A percentile compares a stretch with the other conserved stretches of the same genome.
Evolutionary conservation across 1,284 basidiomycete genomes (phyloP).

Genomic region (Melampsora occidentalis): DNA sequence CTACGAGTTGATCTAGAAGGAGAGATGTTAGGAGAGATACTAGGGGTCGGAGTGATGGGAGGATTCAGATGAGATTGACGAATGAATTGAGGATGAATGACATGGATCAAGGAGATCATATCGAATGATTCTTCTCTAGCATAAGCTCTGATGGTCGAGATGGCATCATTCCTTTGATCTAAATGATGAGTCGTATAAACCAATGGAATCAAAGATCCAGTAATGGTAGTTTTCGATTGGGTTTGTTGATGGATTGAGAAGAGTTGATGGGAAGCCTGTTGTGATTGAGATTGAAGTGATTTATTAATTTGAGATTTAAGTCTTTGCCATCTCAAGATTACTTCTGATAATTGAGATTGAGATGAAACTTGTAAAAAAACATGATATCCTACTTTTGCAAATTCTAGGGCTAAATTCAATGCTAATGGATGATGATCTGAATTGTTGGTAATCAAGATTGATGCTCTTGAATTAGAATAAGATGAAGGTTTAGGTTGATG

Average conservation of each 20-base stretch:
- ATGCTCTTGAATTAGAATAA: not conserved
- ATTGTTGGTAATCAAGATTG: constrained; percentile 18
- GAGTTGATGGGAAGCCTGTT: not conserved
- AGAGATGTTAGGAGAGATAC: not conserved
- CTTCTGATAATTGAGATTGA: constrained; percentile 11
- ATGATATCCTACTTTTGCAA: constrained; percentile 11
- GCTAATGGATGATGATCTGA: constrained; percentile 15
- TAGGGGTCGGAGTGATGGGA: not conserved
- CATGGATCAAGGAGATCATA: constrained; percentile 8
- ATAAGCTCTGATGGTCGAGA: constrained; percentile 1
- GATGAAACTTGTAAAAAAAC: constrained; percentile 24
- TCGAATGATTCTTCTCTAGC: constrained; percentile 1
- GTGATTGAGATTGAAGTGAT: not conserved
- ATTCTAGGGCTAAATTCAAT: constrained; percentile 1
- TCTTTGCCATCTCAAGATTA: constrained; percentile 21
- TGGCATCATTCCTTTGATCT: not conserved
- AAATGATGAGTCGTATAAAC: not conserved
- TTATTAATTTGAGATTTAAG: constrained; percentile 19
- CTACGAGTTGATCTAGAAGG: constrained; percentile 3
- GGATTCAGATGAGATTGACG: not conserved
- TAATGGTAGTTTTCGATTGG: no score
- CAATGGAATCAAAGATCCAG: not conserved
- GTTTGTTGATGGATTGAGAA: not conserved
- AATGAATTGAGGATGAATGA: constrained; percentile 12
- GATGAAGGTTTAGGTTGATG: constrained; percentile 9